Conservation (phyloP, 441 rosid genomes). For the Arabidopsis lyrata region DNA sequence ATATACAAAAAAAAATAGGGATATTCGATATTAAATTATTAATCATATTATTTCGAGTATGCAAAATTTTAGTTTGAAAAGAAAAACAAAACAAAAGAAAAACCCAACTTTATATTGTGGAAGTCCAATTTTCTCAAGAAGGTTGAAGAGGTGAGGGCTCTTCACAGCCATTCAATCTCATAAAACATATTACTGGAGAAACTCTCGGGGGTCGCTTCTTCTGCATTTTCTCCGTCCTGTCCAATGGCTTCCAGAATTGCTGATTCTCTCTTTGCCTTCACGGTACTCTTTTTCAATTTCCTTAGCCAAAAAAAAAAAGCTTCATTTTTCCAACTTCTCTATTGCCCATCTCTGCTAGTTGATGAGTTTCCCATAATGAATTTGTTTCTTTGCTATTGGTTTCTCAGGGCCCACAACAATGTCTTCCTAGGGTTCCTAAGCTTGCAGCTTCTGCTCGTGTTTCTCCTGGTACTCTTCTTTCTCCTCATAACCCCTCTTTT, state of each 20-base stretch:
- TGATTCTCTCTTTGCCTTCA: constrained; percentile 62
- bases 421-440: constrained; percentile 52
- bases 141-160: constrained; percentile 36
- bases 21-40: no score
- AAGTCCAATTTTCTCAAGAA: constrained; percentile 3
- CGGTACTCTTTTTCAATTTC: constrained; percentile 46
- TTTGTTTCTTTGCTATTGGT: constrained; percentile 42
- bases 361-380: constrained; percentile 27
- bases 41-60: background rate
- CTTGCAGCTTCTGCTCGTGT: constrained; percentile 49
- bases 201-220: constrained; percentile 22
- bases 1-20: no score
- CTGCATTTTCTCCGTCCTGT: constrained; percentile 41
- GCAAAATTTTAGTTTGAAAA: background rate
- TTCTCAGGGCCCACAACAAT: constrained; percentile 64
- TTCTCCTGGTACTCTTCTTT: constrained; percentile 59
- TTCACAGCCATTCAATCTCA: constrained; percentile 42
- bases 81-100: background rate
- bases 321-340: constrained; percentile 13
- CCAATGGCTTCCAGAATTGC: constrained; percentile 74
- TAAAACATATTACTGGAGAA: constrained; percentile 13
- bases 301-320: background rate
- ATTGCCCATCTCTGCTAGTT: constrained; percentile 15
- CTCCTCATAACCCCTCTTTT: constrained; percentile 7
- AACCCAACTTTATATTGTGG: constrained; percentile 37